Evolutionary conservation across 1,284 basidiomycete species (phyloP), one percentile per base, ranked within the genome.

Genomic region (Trichosporon asahii): DNA sequence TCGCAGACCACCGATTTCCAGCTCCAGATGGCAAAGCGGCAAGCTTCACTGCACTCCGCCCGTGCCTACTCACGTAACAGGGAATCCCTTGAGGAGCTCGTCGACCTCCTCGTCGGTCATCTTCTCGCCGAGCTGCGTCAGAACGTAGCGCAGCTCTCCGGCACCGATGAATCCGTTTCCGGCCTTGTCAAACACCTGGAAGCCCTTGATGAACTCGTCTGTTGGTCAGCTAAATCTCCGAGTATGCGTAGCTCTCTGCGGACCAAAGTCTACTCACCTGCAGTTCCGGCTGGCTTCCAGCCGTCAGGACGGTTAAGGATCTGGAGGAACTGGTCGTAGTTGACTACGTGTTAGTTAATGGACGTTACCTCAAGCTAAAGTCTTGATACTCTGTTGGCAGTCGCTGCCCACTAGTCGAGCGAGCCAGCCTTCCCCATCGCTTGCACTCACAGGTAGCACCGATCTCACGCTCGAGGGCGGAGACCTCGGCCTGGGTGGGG

Each of bases 161-260:
- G 91, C 94, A 67, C 94, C 94, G 78, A 98, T 98, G 85, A 91
- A 94, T 0, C 96, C 96, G 78, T 97, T 97, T 57, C 94, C 94
- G 74, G 97, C 95, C 85, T 98, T 98, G 85, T 98, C 96, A 76
- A 99, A 99, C 21, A 99, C 96, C 80, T 98, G 95, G 88, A 99
- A 99, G 9, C 95, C 97, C 68, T 96, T 94, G 79, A 98, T 94
- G 85, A 98, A 99, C 82, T 99, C 96, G 87, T 98, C 96, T 95
- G 82, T 14, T n/a, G 14, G 49, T 69, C 14, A 68, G 66, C 63
- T 25, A 33, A 6, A 33, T 33, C n/a, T n/a, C n/a, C 31, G 31
- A 9, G 31, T 33, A 6, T 9, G 31, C 31, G 31, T 33, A 33
- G 31, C 31, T 33, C 31, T 33, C 31, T 33, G 6, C 31, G 31